These are phyloP conservation scores for Emmonsiellopsis sp. DNA, from an alignment of 2,329 filamentous ascomycete species.

Conservation along the genomic window DNA sequence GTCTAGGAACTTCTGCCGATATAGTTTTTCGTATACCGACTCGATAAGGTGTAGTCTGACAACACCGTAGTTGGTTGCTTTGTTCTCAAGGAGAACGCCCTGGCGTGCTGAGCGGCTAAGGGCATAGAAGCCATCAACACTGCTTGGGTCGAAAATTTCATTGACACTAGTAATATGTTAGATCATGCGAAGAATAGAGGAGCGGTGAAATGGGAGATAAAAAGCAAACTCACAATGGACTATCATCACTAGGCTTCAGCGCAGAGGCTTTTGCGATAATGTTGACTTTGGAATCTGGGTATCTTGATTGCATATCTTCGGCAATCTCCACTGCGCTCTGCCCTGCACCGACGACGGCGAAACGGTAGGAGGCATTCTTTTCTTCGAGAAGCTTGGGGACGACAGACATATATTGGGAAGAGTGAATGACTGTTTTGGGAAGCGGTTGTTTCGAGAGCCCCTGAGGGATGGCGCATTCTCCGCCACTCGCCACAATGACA, in stretches of 20 bases:
- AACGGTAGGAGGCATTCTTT: conserved; percentile 46
- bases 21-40: conserved; percentile 76
- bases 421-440: conserved; percentile 70
- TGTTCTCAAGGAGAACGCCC: conserved; percentile 56
- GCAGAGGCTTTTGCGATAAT: conserved; percentile 77
- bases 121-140: conserved; percentile 67
- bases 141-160: conserved; percentile 87
- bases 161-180: conserved; percentile 57
- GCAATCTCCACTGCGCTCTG: conserved; percentile 96
- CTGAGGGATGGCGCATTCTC: conserved; percentile 58
- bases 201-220: not conserved
- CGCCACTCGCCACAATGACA: conserved; percentile 58
- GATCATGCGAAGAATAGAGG: not conserved
- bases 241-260: conserved; percentile 85
- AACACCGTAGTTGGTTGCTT: conserved; percentile 88
- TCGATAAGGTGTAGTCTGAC: conserved; percentile 88
- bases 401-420: conserved; percentile 64
- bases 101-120: conserved; percentile 56
- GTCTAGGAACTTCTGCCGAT: conserved; percentile 69
- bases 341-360: conserved; percentile 80
- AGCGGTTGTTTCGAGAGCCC: conserved; percentile 51
- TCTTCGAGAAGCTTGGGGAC: conserved; percentile 32
- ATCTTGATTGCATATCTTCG: conserved; percentile 72
- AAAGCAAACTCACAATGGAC: conserved; percentile 67
- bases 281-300: conserved; percentile 69